Evolutionary conservation across 495 filamentous ascomycete species (phyloP).

Genomic region (Penicillium pancosmium): DNA sequence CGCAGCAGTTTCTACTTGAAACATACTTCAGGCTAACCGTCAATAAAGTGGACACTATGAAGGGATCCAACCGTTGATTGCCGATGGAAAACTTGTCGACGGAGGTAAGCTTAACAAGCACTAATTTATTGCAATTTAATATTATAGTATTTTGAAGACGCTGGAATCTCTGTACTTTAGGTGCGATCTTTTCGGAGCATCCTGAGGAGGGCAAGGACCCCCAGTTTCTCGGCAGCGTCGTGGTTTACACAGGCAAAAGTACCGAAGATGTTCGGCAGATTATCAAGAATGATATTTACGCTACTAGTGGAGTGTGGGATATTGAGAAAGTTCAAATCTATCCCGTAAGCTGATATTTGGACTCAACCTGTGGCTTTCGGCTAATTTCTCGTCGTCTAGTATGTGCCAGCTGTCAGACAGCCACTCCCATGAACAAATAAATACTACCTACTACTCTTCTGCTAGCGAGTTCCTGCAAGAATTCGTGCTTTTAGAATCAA

Average conservation of each 20-base stretch:
- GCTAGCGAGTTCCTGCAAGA: background rate
- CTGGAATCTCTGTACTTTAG: conserved; percentile 33
- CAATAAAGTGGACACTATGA: conserved; percentile 18
- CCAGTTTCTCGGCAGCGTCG: conserved; percentile 64
- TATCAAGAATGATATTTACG: conserved; percentile 71
- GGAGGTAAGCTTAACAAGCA: conserved; percentile 23
- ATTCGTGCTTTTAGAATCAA: background rate
- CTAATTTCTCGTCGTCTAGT: background rate
- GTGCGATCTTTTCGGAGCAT: conserved; percentile 61
- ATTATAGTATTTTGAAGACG: background rate
- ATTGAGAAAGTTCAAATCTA: conserved; percentile 61
- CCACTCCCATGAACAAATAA: background rate
- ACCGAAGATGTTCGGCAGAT: conserved; percentile 67
- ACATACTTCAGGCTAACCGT: background rate
- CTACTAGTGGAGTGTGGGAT: conserved; percentile 74
- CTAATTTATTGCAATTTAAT: background rate
- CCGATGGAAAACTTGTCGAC: conserved; percentile 23
- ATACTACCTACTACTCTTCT: background rate
- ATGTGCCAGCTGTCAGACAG: conserved; percentile 7
- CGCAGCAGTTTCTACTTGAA: background rate
- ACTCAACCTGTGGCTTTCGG: background rate
- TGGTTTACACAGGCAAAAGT: conserved; percentile 61
- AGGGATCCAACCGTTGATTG: conserved; percentile 25
- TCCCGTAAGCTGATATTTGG: conserved; percentile 31
- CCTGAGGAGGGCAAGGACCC: conserved; percentile 58